phyloP scores from a whole-genome alignment of 768 basidiomycete genomes.

The Hemileccinum impolitum region DNA sequence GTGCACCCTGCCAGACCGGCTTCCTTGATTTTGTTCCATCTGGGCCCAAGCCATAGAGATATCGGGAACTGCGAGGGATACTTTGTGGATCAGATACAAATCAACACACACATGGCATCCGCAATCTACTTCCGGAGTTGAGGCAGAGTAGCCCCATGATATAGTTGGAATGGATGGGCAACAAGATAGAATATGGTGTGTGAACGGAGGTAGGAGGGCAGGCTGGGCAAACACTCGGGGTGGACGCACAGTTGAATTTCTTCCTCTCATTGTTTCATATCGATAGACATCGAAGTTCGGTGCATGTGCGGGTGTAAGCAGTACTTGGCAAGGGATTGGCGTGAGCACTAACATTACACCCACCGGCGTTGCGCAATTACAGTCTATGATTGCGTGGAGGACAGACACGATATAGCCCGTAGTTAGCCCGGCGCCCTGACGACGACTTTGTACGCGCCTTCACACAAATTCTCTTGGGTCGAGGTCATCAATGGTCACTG shows the following conservation, averaged over 20 bases:
- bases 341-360: neutral
- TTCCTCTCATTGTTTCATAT: neutral
- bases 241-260: neutral
- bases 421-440: no score
- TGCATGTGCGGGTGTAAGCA: neutral
- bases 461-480: neutral
- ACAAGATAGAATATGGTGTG: neutral
- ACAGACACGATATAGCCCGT: no score
- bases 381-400: neutral
- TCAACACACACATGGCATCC: constrained; percentile 43
- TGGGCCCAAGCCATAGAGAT: constrained; percentile 52
- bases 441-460: neutral
- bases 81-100: constrained; percentile 55
- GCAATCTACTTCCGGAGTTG: constrained; percentile 46
- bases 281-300: neutral
- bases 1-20: constrained; percentile 54
- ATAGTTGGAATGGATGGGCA: neutral
- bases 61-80: constrained; percentile 36
- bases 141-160: constrained; percentile 64
- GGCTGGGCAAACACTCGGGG: neutral
- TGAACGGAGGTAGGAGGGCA: neutral
- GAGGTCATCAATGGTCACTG: neutral
- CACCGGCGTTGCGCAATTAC: neutral
- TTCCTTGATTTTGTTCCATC: constrained; percentile 51
- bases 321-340: neutral